Evolutionary conservation across 2,329 filamentous ascomycete genomes (phyloP).

Genomic region (Calonectria fujianensis): DNA sequence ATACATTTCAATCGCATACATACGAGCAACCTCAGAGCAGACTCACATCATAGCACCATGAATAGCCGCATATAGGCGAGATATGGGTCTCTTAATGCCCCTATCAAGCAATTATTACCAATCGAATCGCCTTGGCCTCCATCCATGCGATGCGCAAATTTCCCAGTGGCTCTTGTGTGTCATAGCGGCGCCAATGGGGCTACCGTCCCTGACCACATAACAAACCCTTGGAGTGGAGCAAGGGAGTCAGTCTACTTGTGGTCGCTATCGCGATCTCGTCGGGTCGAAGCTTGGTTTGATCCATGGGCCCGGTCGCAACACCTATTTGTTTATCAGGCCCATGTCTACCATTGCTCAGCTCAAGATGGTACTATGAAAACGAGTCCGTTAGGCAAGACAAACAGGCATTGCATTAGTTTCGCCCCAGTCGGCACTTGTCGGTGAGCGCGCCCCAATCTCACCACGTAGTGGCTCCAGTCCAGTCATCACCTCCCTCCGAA

Average conservation of each 20-base stretch:
- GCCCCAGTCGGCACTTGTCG: conserved; percentile 38
- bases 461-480: conserved; percentile 15
- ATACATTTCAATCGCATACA: background rate
- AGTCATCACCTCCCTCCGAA: conserved; percentile 1
- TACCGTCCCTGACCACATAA: conserved; percentile 26
- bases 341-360: conserved; percentile 16
- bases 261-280: conserved; percentile 23
- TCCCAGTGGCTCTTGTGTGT: conserved; percentile 41
- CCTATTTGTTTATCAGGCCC: conserved; percentile 20
- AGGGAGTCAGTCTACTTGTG: conserved; percentile 26
- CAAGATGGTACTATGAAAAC: conserved; percentile 30
- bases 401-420: conserved; percentile 10
- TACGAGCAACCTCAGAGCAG: background rate
- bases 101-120: conserved; percentile 51
- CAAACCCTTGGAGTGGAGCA: conserved; percentile 29
- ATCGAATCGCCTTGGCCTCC: conserved; percentile 40
- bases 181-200: conserved; percentile 42
- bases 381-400: conserved; percentile 10
- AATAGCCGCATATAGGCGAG: conserved; percentile 47
- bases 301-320: conserved; percentile 10
- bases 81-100: conserved; percentile 40
- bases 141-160: conserved; percentile 46
- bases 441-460: conserved; percentile 41
- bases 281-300: conserved; percentile 28
- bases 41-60: conserved; percentile 30